Evolutionary conservation across 108 stramenopile genomes (phyloP).

Genomic region (Pseudonitzschia multiseries): DNA sequence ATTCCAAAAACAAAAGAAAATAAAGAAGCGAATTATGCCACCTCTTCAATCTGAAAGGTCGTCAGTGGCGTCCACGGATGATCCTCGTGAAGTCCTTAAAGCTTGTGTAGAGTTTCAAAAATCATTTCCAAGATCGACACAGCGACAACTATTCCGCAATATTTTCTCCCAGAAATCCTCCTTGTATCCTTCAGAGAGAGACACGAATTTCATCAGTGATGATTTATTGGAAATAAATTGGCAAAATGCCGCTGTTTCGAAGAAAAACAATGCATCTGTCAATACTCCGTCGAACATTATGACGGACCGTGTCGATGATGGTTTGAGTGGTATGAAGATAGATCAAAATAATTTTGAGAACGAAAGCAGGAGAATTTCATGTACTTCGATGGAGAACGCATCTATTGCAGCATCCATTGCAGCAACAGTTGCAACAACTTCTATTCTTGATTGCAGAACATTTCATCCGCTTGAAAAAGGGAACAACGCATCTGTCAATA

Average conservation of each 20-base stretch:
- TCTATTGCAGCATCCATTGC: too few species aligned
- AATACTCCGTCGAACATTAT: neutral
- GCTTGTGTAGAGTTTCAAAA: neutral
- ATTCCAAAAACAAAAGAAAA: too few species aligned
- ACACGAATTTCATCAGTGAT: neutral
- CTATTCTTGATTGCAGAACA: too few species aligned
- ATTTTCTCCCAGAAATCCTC: neutral
- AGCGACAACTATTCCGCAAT: neutral
- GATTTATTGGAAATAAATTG: neutral
- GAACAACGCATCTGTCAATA: neutral
- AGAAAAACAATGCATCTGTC: neutral
- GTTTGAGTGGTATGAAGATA: conserved; percentile 12
- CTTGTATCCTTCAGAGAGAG: neutral
- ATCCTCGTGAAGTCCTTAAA: conserved; percentile 3
- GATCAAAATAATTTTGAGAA: conserved; percentile 6
- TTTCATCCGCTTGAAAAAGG: too few species aligned
- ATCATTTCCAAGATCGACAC: neutral
- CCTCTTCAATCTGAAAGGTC: too few species aligned
- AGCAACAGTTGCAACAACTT: too few species aligned
- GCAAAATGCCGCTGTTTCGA: neutral
- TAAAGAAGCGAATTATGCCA: too few species aligned
- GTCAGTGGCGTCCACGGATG: neutral
- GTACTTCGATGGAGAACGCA: too few species aligned
- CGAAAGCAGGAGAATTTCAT: too few species aligned
- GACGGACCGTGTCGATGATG: conserved; percentile 5